Evolutionary conservation across 2,329 filamentous ascomycete genomes (phyloP).

Genomic region (Calonectria montana): DNA sequence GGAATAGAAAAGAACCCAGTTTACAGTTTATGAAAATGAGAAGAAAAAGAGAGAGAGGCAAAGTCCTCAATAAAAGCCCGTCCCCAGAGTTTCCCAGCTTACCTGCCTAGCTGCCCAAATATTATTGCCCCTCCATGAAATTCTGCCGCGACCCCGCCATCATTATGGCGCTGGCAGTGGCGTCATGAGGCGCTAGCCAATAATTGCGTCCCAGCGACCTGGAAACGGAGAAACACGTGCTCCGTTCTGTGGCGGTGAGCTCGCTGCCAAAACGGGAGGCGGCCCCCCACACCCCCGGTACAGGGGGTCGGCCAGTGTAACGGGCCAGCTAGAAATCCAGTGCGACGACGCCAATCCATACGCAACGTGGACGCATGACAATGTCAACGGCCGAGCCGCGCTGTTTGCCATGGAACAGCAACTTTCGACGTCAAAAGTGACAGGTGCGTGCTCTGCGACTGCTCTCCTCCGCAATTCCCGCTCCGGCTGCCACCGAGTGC

Average conservation of each 20-base stretch:
- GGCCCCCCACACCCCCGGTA: neutral
- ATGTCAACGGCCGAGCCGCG: conserved; percentile 43
- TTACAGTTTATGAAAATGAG: neutral
- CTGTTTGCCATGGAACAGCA: conserved; percentile 70
- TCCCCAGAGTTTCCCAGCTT: neutral
- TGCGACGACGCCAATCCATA: conserved; percentile 26
- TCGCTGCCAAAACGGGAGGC: conserved; percentile 34
- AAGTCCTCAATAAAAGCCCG: conserved; percentile 10
- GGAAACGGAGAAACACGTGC: conserved; percentile 41
- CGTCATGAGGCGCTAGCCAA: conserved; percentile 35
- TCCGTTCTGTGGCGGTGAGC: conserved; percentile 42
- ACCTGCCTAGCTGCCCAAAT: neutral
- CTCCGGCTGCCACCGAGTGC: neutral
- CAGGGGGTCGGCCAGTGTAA: conserved; percentile 30
- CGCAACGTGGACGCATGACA: conserved; percentile 36
- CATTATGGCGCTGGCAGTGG: conserved; percentile 28
- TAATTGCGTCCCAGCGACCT: conserved; percentile 36
- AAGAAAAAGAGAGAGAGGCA: neutral
- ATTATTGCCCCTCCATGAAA: conserved; percentile 44
- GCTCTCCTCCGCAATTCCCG: neutral
- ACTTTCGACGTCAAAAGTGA: conserved; percentile 81
- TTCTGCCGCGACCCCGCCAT: conserved; percentile 49
- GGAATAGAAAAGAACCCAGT: neutral
- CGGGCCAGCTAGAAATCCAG: conserved; percentile 39
- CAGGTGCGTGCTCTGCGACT: conserved; percentile 62